These are phyloP conservation scores for Rhizopogon roseolus DNA, from an alignment of 768 basidiomycete genomes.

Conservation along the genomic window DNA sequence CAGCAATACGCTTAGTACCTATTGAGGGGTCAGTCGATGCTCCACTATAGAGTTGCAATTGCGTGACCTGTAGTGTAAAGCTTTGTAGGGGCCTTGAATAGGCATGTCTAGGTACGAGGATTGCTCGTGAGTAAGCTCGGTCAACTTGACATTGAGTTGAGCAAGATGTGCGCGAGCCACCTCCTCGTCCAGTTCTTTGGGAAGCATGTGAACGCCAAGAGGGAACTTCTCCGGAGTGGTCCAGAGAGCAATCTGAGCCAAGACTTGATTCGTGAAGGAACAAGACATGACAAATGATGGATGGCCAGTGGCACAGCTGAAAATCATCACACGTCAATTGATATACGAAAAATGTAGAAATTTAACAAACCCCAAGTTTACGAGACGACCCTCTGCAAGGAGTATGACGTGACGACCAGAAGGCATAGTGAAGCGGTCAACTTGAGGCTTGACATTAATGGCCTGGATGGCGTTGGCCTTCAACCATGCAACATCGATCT, in stretches of 20 bases:
- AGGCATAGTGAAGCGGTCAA: constrained; percentile 93
- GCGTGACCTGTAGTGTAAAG: constrained; percentile 58
- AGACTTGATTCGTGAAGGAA: constrained; percentile 98
- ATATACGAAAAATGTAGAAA: not conserved
- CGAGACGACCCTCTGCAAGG: constrained; percentile 97
- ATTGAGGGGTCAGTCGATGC: not conserved
- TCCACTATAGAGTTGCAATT: too few relatives aligned
- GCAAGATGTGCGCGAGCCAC: constrained; percentile 94
- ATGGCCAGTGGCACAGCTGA: constrained; percentile 93
- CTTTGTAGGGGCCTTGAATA: constrained; percentile 74
- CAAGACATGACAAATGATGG: constrained; percentile 99
- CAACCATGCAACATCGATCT: constrained; percentile 98
- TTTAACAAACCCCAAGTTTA: constrained; percentile 82
- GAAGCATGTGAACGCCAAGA: constrained; percentile 96
- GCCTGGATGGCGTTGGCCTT: constrained; percentile 83
- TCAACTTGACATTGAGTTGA: constrained; percentile 93
- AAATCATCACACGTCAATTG: constrained; percentile 6
- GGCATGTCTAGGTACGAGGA: constrained; percentile 91
- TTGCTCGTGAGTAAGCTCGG: constrained; percentile 66
- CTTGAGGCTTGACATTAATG: constrained; percentile 97
- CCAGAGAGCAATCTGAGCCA: constrained; percentile 98
- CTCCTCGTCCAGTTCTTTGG: constrained; percentile 98
- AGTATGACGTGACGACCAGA: constrained; percentile 94
- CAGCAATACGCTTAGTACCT: constrained; percentile 26
- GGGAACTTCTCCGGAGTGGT: constrained; percentile 89